Conservation (phyloP, 805 yeast genomes). For the Citeromyces matritensis region DNA sequence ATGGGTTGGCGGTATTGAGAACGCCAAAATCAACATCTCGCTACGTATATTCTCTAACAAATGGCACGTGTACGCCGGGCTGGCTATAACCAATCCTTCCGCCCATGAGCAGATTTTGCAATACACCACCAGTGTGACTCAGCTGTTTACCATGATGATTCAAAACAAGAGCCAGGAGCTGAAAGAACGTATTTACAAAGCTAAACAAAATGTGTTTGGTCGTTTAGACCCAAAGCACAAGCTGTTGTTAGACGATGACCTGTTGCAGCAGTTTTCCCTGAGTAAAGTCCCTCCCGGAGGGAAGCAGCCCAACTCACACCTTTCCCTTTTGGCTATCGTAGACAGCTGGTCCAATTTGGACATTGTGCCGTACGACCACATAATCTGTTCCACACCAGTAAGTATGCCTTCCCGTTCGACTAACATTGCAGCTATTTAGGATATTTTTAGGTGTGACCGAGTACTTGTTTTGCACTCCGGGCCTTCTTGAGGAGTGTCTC, state of each 20-base stretch:
- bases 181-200: slow-evolving; percentile 39
- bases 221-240: slow-evolving; percentile 40
- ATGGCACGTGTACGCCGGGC: slow-evolving; percentile 97
- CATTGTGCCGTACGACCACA: slow-evolving; percentile 90
- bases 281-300: slow-evolving; percentile 56
- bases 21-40: slow-evolving; percentile 89
- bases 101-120: slow-evolving; percentile 88
- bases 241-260: slow-evolving; percentile 57
- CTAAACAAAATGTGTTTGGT: slow-evolving; percentile 67
- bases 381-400: slow-evolving; percentile 87
- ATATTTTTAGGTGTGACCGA: slow-evolving; percentile 91
- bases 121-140: slow-evolving; percentile 75
- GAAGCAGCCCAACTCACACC: slow-evolving; percentile 72
- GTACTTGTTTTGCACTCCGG: slow-evolving; percentile 75
- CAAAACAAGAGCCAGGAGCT: slow-evolving; percentile 49
- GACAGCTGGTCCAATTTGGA: slow-evolving; percentile 84
- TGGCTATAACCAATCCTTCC: slow-evolving; percentile 89
- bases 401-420: not conserved
- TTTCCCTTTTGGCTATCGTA: slow-evolving; percentile 78
- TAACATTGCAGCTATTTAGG: slow-evolving; percentile 34
- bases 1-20: slow-evolving; percentile 91
- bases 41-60: slow-evolving; percentile 82
- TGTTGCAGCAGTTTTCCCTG: slow-evolving; percentile 69
- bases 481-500: slow-evolving; percentile 66
- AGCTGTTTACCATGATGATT: slow-evolving; percentile 71